A percentile compares a stretch with the other conserved stretches of the same genome.
phyloP scores from a whole-genome alignment of 345 rosid genomes.

The Barbarea vulgaris region DNA sequence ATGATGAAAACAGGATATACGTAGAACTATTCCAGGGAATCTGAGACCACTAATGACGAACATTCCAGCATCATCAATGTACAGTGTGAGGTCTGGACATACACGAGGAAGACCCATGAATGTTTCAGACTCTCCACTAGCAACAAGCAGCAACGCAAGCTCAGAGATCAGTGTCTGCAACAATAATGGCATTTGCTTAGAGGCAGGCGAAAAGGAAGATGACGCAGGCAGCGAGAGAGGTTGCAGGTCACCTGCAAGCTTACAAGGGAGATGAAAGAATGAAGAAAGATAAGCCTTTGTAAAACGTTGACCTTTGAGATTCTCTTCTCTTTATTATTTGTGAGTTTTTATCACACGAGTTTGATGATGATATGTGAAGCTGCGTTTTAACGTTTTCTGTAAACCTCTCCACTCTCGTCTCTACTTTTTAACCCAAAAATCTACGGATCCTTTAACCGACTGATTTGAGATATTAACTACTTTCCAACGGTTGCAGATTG shows the following conservation, averaged over 20 bases:
- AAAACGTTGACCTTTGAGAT: slow-evolving; percentile 31
- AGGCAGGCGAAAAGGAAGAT: slow-evolving; percentile 65
- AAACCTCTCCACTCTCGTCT: slow-evolving; percentile 34
- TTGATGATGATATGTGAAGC: slow-evolving; percentile 43
- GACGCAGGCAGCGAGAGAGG: slow-evolving; percentile 68
- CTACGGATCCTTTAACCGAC: neutral
- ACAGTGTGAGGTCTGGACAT: slow-evolving; percentile 92
- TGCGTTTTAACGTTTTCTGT: slow-evolving; percentile 32
- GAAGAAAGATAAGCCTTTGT: slow-evolving; percentile 5
- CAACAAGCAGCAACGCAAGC: slow-evolving; percentile 96
- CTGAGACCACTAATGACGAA: slow-evolving; percentile 89
- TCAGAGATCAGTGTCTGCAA: slow-evolving; percentile 89
- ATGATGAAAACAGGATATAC: slow-evolving; percentile 69
- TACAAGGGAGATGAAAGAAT: slow-evolving; percentile 61
- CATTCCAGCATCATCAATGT: slow-evolving; percentile 97
- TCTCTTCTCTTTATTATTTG: slow-evolving; percentile 31
- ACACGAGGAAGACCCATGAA: slow-evolving; percentile 65
- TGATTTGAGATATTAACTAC: slow-evolving; percentile 4
- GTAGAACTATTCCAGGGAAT: slow-evolving; percentile 84
- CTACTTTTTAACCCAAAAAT: slow-evolving; percentile 18
- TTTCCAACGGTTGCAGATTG: neutral
- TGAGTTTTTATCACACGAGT: slow-evolving; percentile 35
- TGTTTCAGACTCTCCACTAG: slow-evolving; percentile 89
- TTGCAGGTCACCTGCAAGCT: slow-evolving; percentile 61
- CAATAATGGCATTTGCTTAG: slow-evolving; percentile 65